Evolutionary conservation across 2,329 filamentous ascomycete genomes (phyloP), one percentile per base, ranked within the genome.

Genomic region (Aspergillaceae sp.): DNA sequence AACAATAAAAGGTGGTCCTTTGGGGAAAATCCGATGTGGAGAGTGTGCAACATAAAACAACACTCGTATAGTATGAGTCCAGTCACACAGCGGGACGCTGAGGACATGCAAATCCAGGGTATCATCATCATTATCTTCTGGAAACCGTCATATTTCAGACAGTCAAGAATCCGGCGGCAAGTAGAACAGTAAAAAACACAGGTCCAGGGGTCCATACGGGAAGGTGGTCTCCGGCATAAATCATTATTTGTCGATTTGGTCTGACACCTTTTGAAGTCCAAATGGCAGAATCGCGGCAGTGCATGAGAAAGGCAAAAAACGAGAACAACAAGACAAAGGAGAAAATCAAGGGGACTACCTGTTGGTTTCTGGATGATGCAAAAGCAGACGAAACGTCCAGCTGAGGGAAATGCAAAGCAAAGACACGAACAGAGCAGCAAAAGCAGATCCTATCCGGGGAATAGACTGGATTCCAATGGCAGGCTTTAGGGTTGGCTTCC

Each of bases 301-400:
- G 36, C 9, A 26, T 9, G 19, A 26, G 36, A 8, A 9, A 41
- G 49, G 46, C 48, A 49, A 54, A 52, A 50, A 51, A 50, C 51
- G 50, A 52, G 53, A 52, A 52, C 44, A 51, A 47, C 37, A 48
- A 51, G 42, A 43, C 47, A 48, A 59, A 58, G 52, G 53, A 58
- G 63, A 65, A 58, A 53, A 56, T 60, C 54, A 59, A 58, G 65
- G 65, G 61, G 56, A 61, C 68, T 71, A 71, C 68, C 68, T 71
- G 64, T 60, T 63, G 57, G 60, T 51, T 61, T 51, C 51, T 51
- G 53, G 53, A 56, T 47, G 28, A 56, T 58, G 57, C 51, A 52
- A 54, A 51, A 50, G 50, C 47, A 32, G 29, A 5, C 8, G 29
- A 32, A 32, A 32, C 5, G 5, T 32, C 29, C 5, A 32, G 29